Conservation (phyloP, 2,329 filamentous ascomycete genomes). For the Fusarium vanettenii region DNA sequence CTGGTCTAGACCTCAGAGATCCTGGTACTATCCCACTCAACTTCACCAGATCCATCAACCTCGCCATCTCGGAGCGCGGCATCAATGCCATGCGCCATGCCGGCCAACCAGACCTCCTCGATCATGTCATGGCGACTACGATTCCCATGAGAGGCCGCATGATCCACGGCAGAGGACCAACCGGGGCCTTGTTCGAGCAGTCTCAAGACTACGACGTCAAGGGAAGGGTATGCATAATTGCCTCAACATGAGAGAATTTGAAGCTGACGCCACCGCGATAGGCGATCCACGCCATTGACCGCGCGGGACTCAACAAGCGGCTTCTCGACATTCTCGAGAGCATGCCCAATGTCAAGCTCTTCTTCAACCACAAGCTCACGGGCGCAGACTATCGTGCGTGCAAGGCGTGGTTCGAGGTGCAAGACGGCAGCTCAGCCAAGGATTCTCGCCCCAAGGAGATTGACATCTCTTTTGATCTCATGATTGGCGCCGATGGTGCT, state of each 20-base stretch:
- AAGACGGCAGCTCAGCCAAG: slow-evolving; percentile 48
- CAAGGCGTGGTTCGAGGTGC: slow-evolving; percentile 87
- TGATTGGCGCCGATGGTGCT: slow-evolving; percentile 95
- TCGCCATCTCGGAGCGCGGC: slow-evolving; percentile 92
- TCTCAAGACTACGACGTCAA: slow-evolving; percentile 92
- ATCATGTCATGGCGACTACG: slow-evolving; percentile 79
- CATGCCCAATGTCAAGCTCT: slow-evolving; percentile 89
- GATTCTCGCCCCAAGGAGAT: slow-evolving; percentile 73
- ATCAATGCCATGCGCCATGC: slow-evolving; percentile 86
- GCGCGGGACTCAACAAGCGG: slow-evolving; percentile 82
- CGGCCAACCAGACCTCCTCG: slow-evolving; percentile 73
- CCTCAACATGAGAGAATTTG: slow-evolving; percentile 19
- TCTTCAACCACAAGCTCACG: slow-evolving; percentile 93
- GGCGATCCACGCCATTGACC: slow-evolving; percentile 88
- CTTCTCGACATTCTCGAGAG: slow-evolving; percentile 85
- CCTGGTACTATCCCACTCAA: slow-evolving; percentile 86
- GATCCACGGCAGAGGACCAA: slow-evolving; percentile 81
- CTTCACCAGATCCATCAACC: slow-evolving; percentile 98
- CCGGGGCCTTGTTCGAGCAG: slow-evolving; percentile 79
- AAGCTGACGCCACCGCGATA: slow-evolving; percentile 50
- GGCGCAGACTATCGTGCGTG: slow-evolving; percentile 85
- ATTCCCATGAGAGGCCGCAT: slow-evolving; percentile 97
- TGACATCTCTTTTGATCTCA: slow-evolving; percentile 87
- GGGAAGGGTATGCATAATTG: slow-evolving; percentile 72
- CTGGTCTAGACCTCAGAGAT: slow-evolving; percentile 80